Evolutionary conservation across 2,329 filamentous ascomycete species (phyloP), one percentile per base, ranked within the genome.

Genomic region (Phialemonium atrogriseum): DNA sequence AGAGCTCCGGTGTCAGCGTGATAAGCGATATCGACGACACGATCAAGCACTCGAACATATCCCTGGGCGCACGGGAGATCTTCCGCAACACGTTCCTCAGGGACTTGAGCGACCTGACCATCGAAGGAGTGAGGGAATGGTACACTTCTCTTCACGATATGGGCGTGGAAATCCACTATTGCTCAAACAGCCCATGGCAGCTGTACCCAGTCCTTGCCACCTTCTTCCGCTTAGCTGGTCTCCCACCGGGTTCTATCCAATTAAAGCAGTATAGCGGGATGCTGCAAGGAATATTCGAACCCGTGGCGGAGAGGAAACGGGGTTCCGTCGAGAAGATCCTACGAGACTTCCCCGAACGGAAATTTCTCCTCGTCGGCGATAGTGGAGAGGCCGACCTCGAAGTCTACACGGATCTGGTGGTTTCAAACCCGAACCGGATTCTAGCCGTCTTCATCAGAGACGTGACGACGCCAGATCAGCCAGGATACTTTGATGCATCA

Each of bases 171-270:
- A 72, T 98, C 32, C 93, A 98, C 52, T 98, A 98, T 55, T 93
- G 94, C 42, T 98, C 91, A n/a, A 98, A 98, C 57, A 94, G 89
- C 30, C 91, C 91, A 1, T 98, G 93, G 93, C 93, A 98, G 54
- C 70, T 98, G 6, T 98, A 85, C 47, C 91, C 91, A 0, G 77
- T 96, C 3, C 64, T 98, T 9, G 81, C 84, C 5, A 85, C 75
- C 32, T 98, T 83, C 53, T 94, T 96, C 54, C 77, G 79, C 42
- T 59, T 81, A 24, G 83, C 84, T 6, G 83, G 83, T 2, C 62
- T 98, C 2, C 91, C 91, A 0, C 74, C 74, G 1, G 93, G 91
- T 0, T 95, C 89, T 0, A 84, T 96, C 43, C 93, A 98, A 52
- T 58, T 98, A 43, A 98, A 98, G 56, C 86, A 94, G 43, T 98